phyloP scores from a whole-genome alignment of 2,329 filamentous ascomycete genomes.

The Phialophora macrospora region DNA sequence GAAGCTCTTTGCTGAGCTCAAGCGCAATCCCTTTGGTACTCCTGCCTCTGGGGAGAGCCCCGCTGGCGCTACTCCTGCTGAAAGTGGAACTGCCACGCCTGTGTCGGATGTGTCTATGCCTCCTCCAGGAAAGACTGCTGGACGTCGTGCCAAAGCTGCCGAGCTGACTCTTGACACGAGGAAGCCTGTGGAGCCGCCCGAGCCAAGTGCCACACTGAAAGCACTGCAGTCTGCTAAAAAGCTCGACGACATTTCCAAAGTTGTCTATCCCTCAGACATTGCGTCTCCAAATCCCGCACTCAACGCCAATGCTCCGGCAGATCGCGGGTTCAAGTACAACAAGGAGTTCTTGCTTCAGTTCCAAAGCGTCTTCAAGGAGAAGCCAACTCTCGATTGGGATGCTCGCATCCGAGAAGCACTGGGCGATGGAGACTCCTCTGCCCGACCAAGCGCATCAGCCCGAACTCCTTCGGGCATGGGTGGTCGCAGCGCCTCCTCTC shows the following conservation, averaged over 20 bases:
- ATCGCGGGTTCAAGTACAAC: constrained; percentile 90
- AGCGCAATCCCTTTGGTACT: constrained; percentile 46
- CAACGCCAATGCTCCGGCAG: constrained; percentile 73
- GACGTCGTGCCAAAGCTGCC: constrained; percentile 77
- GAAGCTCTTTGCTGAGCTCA: constrained; percentile 53
- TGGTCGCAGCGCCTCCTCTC: constrained; percentile 56
- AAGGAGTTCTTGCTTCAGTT: constrained; percentile 95
- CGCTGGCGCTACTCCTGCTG: constrained; percentile 46
- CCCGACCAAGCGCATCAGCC: constrained; percentile 64
- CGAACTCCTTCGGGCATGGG: constrained; percentile 56
- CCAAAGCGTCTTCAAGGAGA: constrained; percentile 93
- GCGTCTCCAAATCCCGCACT: constrained; percentile 88
- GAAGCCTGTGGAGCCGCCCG: constrained; percentile 84
- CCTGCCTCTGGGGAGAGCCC: constrained; percentile 42
- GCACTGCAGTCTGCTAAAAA: constrained; percentile 90
- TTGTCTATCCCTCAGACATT: constrained; percentile 82
- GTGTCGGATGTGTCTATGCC: constrained; percentile 53
- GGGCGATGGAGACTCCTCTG: constrained; percentile 73
- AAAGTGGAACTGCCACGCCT: constrained; percentile 54
- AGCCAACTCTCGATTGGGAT: constrained; percentile 92
- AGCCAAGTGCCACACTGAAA: constrained; percentile 92
- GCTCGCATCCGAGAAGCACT: constrained; percentile 82
- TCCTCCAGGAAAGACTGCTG: constrained; percentile 59
- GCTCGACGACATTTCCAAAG: constrained; percentile 75
- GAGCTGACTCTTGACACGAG: constrained; percentile 87